Conservation (phyloP, 1,139 yeast genomes). For the Debaryomyces psychrophilus region DNA sequence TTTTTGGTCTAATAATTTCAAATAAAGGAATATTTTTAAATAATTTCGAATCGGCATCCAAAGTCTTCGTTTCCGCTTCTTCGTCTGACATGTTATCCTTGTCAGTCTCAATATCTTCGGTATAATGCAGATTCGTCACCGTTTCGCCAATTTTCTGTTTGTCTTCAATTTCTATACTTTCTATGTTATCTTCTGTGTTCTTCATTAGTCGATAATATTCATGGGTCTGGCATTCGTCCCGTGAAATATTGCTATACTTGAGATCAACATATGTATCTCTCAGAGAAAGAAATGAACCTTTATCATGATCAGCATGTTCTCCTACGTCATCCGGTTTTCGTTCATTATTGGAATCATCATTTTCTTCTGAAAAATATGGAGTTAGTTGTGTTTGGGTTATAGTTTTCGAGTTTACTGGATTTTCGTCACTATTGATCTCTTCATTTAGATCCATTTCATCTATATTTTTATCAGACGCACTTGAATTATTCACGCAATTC, state of each 20-base stretch:
- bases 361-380: background rate
- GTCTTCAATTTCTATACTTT: background rate
- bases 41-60: background rate
- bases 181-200: background rate
- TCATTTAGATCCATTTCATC: background rate
- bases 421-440: background rate
- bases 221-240: background rate
- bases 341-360: background rate
- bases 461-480: background rate
- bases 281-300: background rate
- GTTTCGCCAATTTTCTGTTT: background rate
- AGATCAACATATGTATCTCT: background rate
- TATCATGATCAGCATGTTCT: background rate
- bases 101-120: background rate
- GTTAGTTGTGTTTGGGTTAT: background rate
- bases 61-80: background rate
- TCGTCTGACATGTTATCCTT: background rate
- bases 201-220: background rate
- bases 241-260: background rate
- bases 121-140: background rate
- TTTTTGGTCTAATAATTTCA: constrained; percentile 32
- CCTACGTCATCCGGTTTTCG: background rate
- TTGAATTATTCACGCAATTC: background rate
- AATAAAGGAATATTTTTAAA: constrained; percentile 21
- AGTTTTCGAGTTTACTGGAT: background rate